These are phyloP conservation scores for Zygosaccharomyces pseudorouxii DNA, from an alignment of 805 yeast species.

Conservation along the genomic window DNA sequence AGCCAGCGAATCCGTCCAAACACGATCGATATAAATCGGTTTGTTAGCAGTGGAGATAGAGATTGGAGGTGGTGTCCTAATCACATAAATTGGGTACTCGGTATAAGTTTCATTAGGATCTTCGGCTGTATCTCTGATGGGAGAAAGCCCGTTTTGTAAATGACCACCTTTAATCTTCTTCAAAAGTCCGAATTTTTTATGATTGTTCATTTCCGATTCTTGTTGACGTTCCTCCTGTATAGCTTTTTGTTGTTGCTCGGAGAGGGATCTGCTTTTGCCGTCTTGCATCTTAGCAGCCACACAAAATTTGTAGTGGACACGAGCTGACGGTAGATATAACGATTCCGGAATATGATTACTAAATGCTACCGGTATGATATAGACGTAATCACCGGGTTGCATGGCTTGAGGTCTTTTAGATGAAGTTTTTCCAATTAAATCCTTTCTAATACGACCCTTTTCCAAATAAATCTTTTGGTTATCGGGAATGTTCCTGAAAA, in stretches of 20 bases:
- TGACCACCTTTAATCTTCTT: constrained; percentile 25
- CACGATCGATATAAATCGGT: constrained; percentile 69
- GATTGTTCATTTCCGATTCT: constrained; percentile 14
- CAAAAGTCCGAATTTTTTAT: constrained; percentile 16
- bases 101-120: constrained; percentile 21
- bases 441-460: constrained; percentile 14
- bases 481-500: constrained; percentile 19
- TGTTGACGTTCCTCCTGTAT: constrained; percentile 6
- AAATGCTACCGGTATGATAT: constrained; percentile 56
- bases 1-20: constrained; percentile 67
- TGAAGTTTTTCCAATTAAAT: constrained; percentile 11
- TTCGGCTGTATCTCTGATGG: constrained; percentile 4
- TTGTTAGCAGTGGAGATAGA: constrained; percentile 48
- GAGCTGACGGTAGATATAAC: constrained; percentile 36
- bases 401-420: constrained; percentile 12
- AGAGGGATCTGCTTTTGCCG: constrained; percentile 4
- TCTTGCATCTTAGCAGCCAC: constrained; percentile 17
- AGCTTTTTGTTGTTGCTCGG: constrained; percentile 3
- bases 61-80: constrained; percentile 40
- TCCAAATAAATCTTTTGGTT: constrained; percentile 19
- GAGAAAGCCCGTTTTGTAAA: neutral
- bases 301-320: constrained; percentile 23
- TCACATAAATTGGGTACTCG: constrained; percentile 34
- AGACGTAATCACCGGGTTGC: constrained; percentile 67
- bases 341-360: constrained; percentile 59